Percentiles rank a stretch among this genome's conserved stretches.
These are phyloP conservation scores for Rhodotorula taiwanensis DNA, from an alignment of 768 basidiomycete species.

Conservation along the genomic window DNA sequence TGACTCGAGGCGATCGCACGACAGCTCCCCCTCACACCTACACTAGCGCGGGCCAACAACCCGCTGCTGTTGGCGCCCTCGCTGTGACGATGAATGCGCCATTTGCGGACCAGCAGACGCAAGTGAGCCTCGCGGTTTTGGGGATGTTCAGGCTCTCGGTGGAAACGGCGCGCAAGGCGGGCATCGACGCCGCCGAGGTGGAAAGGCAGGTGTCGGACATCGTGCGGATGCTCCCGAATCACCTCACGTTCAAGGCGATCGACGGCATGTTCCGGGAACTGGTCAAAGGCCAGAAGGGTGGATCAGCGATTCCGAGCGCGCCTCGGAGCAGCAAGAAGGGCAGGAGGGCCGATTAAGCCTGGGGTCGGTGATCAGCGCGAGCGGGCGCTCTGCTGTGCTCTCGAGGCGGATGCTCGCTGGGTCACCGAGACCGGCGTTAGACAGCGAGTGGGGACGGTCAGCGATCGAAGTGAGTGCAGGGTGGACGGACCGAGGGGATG, in stretches of 20 bases:
- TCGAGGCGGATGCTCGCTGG: too few species aligned
- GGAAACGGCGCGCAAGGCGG: constrained; percentile 70
- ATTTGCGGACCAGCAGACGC: constrained; percentile 83
- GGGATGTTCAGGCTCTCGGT: constrained; percentile 79
- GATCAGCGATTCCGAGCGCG: neutral
- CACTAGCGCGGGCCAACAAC: constrained; percentile 6
- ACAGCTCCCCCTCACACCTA: constrained; percentile 51
- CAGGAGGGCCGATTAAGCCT: neutral
- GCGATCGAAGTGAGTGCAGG: too few species aligned
- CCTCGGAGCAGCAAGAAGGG: neutral
- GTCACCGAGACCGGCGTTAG: too few species aligned
- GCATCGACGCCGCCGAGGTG: constrained; percentile 55
- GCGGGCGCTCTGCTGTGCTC: too few species aligned
- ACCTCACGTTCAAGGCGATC: constrained; percentile 79
- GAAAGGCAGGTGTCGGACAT: constrained; percentile 79
- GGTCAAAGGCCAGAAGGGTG: constrained; percentile 5
- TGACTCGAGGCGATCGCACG: constrained; percentile 82
- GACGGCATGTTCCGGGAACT: constrained; percentile 69
- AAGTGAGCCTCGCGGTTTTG: constrained; percentile 84
- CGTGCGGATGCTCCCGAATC: constrained; percentile 76
- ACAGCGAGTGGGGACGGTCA: too few species aligned
- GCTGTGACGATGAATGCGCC: constrained; percentile 54
- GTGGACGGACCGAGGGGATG: too few species aligned
- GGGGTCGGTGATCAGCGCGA: too few species aligned
- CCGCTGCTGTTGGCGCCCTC: constrained; percentile 37